Base-by-base conservation (phyloP, 495 filamentous ascomycete species). In the Penicillium desertorum region DNA sequence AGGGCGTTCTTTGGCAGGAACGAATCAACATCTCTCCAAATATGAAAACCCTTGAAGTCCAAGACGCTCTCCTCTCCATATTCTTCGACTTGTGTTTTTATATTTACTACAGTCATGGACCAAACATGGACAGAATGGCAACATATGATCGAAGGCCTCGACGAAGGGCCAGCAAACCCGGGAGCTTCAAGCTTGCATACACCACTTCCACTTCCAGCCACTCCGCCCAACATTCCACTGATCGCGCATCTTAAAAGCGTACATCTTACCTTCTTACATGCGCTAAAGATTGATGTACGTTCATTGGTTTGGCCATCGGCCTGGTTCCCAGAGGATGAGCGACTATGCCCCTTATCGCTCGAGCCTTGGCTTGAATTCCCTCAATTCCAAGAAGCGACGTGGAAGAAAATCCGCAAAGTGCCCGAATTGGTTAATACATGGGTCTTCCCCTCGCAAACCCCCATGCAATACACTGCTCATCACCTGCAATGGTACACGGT, bases 341-440 rank as follows among this genome's bases (percentile, higher is more conserved):
- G 25, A 30, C 29, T 30, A 3, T 17, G 27, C n/a, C 45, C 45
- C 16, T 8, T 19, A 5, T 27, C 9, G 9, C 16, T 48, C 4
- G 9, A 11, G 8, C 45, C 45, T 30, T 48, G 45, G 45, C 19
- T 30, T 11, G 8, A 32, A 4, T 48, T 48, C 19, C 65, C 65
- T 25, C 44, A 52, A 30, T 55, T 65, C 22, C 60, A 68, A 45
- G 60, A 65, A 36, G 37, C 63, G 56, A 39, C 62, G 30, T 64
- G 65, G 62, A 49, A 47, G 27, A 59, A 59, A 48, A 14, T 66
- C 27, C 19, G 61, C 20, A 34, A 45, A 8, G 23, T 16, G 4
- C 30, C 29, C 22, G 41, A 12, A 19, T 61, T 66, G 45, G 56
- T 56, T 56, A 48, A 55, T 19, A 14, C 23, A 4, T 43, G 32